phyloP scores from a whole-genome alignment of 257 asterid genomes.

The Forsythia suspensa region DNA sequence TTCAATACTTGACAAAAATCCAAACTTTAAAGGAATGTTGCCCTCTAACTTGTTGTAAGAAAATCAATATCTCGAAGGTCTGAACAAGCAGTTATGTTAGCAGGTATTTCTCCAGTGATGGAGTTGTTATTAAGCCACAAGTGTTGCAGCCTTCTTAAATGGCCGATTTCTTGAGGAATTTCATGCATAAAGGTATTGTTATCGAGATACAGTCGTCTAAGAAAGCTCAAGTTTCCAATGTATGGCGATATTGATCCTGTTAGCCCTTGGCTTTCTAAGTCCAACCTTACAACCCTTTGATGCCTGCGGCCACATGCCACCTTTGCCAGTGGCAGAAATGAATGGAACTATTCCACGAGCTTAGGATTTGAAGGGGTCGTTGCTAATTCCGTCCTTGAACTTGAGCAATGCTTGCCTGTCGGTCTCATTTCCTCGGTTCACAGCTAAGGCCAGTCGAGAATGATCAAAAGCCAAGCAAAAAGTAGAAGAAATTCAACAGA shows the following conservation, averaged over 20 bases:
- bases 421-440: neutral
- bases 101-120: conserved; percentile 15
- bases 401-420: conserved; percentile 14
- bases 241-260: conserved; percentile 17
- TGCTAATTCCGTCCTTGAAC: conserved; percentile 10
- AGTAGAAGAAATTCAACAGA: too few relatives aligned
- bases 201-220: neutral
- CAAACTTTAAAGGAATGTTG: too few relatives aligned
- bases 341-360: conserved; percentile 18
- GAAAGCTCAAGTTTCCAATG: conserved; percentile 21
- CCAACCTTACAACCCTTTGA: conserved; percentile 1
- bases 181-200: conserved; percentile 5
- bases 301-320: conserved; percentile 4
- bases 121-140: conserved; percentile 3
- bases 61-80: too few relatives aligned
- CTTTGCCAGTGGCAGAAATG: conserved; percentile 20
- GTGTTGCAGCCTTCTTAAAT: neutral
- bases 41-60: too few relatives aligned
- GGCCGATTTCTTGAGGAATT: conserved; percentile 13
- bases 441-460: too few relatives aligned
- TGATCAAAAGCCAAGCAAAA: too few relatives aligned
- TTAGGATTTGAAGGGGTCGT: conserved; percentile 7
- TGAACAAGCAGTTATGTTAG: neutral
- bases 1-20: neutral
- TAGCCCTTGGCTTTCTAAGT: conserved; percentile 5